Evolutionary conservation across 768 basidiomycete species (phyloP).

Genomic region (Pulveroboletus sp.): DNA sequence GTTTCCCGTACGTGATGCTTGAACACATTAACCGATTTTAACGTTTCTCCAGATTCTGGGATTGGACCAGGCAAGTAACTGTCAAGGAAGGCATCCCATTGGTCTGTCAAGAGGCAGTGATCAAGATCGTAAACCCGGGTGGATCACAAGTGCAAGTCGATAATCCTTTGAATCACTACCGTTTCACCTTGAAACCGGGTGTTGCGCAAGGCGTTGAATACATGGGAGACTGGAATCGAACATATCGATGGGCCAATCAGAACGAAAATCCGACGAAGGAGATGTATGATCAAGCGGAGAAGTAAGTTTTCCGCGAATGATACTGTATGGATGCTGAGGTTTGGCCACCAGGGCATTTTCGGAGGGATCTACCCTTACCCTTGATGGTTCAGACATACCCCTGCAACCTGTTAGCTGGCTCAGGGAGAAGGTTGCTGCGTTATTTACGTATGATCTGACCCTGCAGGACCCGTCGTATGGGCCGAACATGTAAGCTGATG

Average conservation of each 20-base stretch:
- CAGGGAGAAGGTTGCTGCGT: constrained; percentile 10
- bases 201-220: background rate
- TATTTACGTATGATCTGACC: constrained; percentile 17
- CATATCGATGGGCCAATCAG: constrained; percentile 14
- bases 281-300: constrained; percentile 6
- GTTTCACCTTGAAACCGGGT: constrained; percentile 4
- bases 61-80: constrained; percentile 10
- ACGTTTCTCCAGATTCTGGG: constrained; percentile 14
- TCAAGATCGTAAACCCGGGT: background rate
- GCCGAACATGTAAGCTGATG: background rate
- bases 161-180: constrained; percentile 18
- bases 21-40: background rate
- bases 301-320: constrained; percentile 4
- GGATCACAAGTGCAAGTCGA: background rate
- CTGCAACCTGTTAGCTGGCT: constrained; percentile 12
- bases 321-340: background rate
- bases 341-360: constrained; percentile 4
- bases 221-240: constrained; percentile 8
- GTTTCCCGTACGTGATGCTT: constrained; percentile 13
- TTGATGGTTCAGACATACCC: background rate
- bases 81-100: constrained; percentile 3
- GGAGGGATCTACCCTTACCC: background rate
- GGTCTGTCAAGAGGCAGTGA: background rate
- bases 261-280: constrained; percentile 3
- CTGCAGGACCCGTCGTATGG: constrained; percentile 6